Base-by-base conservation (phyloP, 495 filamentous ascomycete species). In the Barbatosphaeria neglecta region DNA sequence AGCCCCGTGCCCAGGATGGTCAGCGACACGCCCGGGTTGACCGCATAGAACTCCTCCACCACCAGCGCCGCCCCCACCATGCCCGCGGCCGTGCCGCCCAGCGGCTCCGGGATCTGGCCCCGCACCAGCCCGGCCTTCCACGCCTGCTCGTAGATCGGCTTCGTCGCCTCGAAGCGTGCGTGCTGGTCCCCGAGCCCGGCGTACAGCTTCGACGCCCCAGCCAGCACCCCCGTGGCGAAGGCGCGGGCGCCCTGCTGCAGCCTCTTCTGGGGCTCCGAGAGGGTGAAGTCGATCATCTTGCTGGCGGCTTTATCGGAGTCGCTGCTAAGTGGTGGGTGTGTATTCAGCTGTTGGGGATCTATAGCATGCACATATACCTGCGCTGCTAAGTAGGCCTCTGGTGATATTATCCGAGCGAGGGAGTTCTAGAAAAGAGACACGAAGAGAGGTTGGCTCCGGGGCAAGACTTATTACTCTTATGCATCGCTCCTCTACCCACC, bases 1-100 rank as follows among this genome's bases (percentile, higher is more conserved):
- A 77, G 53, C 0, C 68, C 70, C 2, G 70, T 76, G 0, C 66
- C 72, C 44, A 77, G 68, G 19, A 80, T 71, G 2, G 73, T 76
- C 17, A 77, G 50, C 4, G 67, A 58, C 0, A 66, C 57, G 16
- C 62, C 61, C 0, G 69, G 66, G 48, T 80, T 74, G 16, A 73
- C 64, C 5, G 64, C 51, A 47, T 70, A 76, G 52, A 69, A 66
- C 45, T 77, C 73, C 47, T 80, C 75, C 7, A 73, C 66, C 37
- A 77, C 35, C 50, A 78, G 68, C 6, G 67, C 63, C 0, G 68
- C 65, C 28, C 76, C 72, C 16, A 73, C 37, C 7, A 77, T 62
- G 15, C 52, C 61, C 0, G 60, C 64, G 15, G 58, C 64, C 11
- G 45, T 64, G 19, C 73, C 76, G 41, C 73, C 73, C 22, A 69